Percentiles rank a stretch among this genome's conserved stretches.
These are phyloP conservation scores for Mycena belliarum DNA, from an alignment of 768 basidiomycete genomes.

Conservation along the genomic window DNA sequence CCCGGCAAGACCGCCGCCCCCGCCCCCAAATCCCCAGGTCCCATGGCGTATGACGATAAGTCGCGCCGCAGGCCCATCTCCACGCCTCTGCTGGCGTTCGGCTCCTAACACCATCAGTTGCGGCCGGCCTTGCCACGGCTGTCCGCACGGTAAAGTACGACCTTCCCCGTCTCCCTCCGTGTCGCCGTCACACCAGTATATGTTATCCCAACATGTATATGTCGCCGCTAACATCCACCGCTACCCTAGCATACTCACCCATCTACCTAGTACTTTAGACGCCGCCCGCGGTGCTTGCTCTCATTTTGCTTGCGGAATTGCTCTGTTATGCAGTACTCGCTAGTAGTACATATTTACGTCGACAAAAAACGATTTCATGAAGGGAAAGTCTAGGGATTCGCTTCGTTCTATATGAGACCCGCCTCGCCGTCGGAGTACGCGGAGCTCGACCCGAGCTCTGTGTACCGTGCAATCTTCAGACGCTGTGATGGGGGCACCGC, in stretches of 20 bases:
- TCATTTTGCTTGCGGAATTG: conserved; percentile 12
- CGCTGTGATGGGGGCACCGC: conserved; percentile 71
- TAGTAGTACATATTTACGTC: conserved; percentile 6
- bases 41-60: neutral
- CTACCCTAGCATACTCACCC: conserved; percentile 7
- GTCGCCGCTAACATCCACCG: neutral
- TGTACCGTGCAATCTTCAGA: conserved; percentile 64
- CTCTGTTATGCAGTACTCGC: conserved; percentile 16
- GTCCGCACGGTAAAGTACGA: conserved; percentile 1
- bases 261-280: conserved; percentile 10
- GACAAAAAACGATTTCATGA: conserved; percentile 7
- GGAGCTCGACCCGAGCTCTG: conserved; percentile 56
- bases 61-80: neutral
- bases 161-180: neutral
- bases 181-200: neutral
- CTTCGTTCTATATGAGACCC: neutral
- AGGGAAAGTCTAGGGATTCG: neutral
- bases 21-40: conserved; percentile 4
- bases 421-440: conserved; percentile 45
- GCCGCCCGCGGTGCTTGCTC: conserved; percentile 6
- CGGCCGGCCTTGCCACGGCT: neutral
- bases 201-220: neutral
- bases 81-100: neutral
- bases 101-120: neutral
- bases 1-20: conserved; percentile 29